Evolutionary conservation across 495 filamentous ascomycete species (phyloP).

Genomic region (Rhypophila decipiens): DNA sequence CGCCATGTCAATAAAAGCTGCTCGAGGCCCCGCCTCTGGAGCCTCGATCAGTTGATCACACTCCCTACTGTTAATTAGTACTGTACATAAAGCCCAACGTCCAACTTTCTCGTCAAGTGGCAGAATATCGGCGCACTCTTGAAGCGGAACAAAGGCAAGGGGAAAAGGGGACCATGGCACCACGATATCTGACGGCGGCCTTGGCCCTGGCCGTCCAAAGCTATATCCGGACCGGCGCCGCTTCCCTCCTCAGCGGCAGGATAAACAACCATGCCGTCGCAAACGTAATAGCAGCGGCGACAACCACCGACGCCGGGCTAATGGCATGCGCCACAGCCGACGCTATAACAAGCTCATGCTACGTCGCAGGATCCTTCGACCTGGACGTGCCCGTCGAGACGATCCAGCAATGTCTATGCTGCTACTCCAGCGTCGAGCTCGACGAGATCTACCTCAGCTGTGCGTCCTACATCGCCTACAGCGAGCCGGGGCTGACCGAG

Average conservation of each 20-base stretch:
- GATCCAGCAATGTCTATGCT: conserved; percentile 17
- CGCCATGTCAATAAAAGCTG: no score
- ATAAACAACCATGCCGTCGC: conserved; percentile 11
- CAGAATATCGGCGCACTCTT: no score
- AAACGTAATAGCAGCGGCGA: conserved; percentile 1
- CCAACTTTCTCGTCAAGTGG: no score
- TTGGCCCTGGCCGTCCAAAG: no score
- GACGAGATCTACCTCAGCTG: conserved; percentile 14
- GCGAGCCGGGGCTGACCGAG: conserved; percentile 1
- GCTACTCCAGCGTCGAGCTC: conserved; percentile 4
- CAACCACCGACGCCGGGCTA: conserved; percentile 10
- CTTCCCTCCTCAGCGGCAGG: conserved; percentile 9
- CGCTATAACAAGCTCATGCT: conserved; percentile 8
- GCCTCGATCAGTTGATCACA: no score
- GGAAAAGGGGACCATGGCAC: no score
- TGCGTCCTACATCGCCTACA: conserved; percentile 16
- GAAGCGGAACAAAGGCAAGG: no score
- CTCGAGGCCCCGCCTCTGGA: no score
- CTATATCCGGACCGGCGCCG: no score
- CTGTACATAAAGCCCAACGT: no score
- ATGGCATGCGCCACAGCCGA: conserved; percentile 15
- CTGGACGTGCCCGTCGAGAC: conserved; percentile 2
- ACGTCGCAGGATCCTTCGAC: conserved; percentile 9
- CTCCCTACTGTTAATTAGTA: no score
- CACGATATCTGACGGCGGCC: no score